Base-by-base conservation (phyloP, 106 monocot genomes). In the Dendrobium catenatum region DNA sequence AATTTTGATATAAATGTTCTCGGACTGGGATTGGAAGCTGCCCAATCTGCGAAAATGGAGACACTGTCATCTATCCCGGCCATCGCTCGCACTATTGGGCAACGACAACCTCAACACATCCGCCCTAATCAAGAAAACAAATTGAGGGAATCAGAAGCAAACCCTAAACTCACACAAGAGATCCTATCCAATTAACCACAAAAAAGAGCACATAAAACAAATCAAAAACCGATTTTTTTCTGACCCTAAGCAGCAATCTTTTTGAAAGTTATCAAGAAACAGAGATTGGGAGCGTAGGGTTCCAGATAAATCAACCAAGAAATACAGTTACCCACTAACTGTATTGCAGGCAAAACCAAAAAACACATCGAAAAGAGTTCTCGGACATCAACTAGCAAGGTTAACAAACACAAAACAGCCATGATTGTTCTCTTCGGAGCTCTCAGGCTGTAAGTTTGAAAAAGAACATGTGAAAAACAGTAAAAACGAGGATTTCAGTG, bases 31-130 rank as follows among this genome's bases (percentile, higher is more conserved):
- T 89, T 88, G 1, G 82, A 73, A 80, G 80, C 72, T 64, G 67
- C 81, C 95, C 89, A 91, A 68, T 90, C 91, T 7, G 78, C 89
- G 40, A 89, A 80, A 79, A 87, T 19, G 16, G 83, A 44, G 29
- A 84, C 33, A 20, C 83, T 85, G n/a, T 90, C 86, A 73, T 88
- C 82, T 49, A 78, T 81, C 41, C 77, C 86, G 48, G 58, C 80
- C 86, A 84, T 87, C 26, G 42, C 73, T 41, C 59, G 20, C 15
- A 11, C 51, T 15, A 51, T 13, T 51, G 15, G 51, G 13, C 51
- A 15, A 51, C 51, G 13, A 51, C 46, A 46, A 51, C 13, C 51
- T 51, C 51, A 51, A 51, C 10, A 13, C 13, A 29, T 27, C 49
- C 42, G 29, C 26, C 33, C 44, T 82, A 51, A 51, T 61, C 61